These are phyloP conservation scores for Nicotiana sylvestris DNA, from an alignment of 257 asterid genomes.

Conservation along the genomic window DNA sequence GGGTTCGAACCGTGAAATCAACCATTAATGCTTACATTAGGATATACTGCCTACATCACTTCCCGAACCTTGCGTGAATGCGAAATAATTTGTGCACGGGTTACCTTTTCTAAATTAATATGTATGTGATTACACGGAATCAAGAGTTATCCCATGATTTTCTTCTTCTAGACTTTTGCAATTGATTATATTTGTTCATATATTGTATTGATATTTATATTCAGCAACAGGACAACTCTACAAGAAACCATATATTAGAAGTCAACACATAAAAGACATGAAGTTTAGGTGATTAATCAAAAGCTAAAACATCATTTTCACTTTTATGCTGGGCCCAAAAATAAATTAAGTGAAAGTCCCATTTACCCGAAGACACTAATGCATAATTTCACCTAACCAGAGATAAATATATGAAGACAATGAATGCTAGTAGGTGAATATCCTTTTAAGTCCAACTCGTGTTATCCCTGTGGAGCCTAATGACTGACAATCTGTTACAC, in stretches of 20 bases:
- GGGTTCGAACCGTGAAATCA: no score
- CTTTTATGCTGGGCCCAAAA: not conserved
- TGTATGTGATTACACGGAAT: no score
- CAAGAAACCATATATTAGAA: not conserved
- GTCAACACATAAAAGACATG: slow-evolving; percentile 8
- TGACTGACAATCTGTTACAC: slow-evolving; percentile 12
- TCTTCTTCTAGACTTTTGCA: not conserved
- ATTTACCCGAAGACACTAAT: not conserved
- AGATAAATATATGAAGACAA: not conserved
- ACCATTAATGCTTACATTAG: rapidly evolving
- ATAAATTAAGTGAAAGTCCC: not conserved
- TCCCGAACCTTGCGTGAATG: no score
- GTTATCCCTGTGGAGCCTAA: not conserved
- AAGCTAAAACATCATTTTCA: slow-evolving; percentile 9
- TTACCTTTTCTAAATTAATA: no score
- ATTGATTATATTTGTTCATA: not conserved
- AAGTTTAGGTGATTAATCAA: slow-evolving; percentile 1
- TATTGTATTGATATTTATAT: not conserved
- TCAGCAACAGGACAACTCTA: not conserved
- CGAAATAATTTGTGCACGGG: no score
- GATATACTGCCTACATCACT: no score
- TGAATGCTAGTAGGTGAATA: not conserved
- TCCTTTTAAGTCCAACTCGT: not conserved
- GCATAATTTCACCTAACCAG: slow-evolving; percentile 8
- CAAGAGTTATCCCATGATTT: not conserved